Conservation (phyloP, 2,329 filamentous ascomycete species). For the Trichoderma atrobrunneum region DNA sequence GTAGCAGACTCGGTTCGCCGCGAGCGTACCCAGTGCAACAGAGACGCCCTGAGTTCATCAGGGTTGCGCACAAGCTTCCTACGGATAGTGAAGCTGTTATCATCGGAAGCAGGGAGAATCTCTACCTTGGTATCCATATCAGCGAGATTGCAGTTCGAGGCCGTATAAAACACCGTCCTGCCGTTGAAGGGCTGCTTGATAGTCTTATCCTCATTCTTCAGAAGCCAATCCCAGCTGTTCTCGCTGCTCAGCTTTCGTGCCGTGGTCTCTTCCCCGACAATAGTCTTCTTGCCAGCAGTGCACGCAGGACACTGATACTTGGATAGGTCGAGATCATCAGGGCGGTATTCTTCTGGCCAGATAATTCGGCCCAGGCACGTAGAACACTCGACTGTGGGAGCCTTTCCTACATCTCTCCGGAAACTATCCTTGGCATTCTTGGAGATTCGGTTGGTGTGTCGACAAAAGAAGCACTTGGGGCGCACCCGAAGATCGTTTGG, state of each 20-base stretch:
- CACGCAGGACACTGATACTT: slow-evolving; percentile 45
- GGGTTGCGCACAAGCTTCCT: slow-evolving; percentile 45
- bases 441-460: slow-evolving; percentile 25
- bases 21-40: slow-evolving; percentile 37
- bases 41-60: slow-evolving; percentile 32
- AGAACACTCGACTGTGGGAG: slow-evolving; percentile 45
- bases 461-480: slow-evolving; percentile 50
- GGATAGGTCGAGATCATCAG: slow-evolving; percentile 29
- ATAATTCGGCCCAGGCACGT: slow-evolving; percentile 46
- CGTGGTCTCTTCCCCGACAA: slow-evolving; percentile 38
- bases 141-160: slow-evolving; percentile 32
- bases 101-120: slow-evolving; percentile 30
- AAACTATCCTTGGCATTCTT: neutral
- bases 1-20: slow-evolving; percentile 38
- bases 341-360: slow-evolving; percentile 45
- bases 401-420: slow-evolving; percentile 15
- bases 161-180: slow-evolving; percentile 40
- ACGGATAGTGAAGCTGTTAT: slow-evolving; percentile 29
- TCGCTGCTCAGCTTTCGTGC: slow-evolving; percentile 37
- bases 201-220: slow-evolving; percentile 39
- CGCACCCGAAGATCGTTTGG: slow-evolving; percentile 39
- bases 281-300: slow-evolving; percentile 32
- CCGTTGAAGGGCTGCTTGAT: slow-evolving; percentile 39
- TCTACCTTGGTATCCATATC: slow-evolving; percentile 37
- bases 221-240: slow-evolving; percentile 44